Percentiles rank a stretch among this genome's conserved stretches.
phyloP scores from a whole-genome alignment of 2,329 filamentous ascomycete species.

The Pseudocercospora fuligena region DNA sequence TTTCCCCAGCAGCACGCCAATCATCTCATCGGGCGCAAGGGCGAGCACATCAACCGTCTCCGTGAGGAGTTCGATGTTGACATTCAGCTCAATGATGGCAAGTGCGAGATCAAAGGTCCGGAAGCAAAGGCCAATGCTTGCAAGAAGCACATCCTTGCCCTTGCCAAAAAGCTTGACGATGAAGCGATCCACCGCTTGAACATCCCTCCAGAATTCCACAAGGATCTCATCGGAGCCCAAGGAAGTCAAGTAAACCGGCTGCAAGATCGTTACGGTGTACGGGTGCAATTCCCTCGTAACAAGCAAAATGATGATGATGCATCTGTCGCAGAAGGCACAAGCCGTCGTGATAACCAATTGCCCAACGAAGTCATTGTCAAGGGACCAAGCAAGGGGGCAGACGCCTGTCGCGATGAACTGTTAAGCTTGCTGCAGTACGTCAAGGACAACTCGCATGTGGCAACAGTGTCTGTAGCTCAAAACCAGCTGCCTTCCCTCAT shows the following conservation, averaged over 20 bases:
- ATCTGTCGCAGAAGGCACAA: conserved; percentile 69
- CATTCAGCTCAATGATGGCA: conserved; percentile 90
- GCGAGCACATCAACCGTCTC: conserved; percentile 71
- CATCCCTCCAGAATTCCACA: conserved; percentile 91
- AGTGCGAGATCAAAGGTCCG: conserved; percentile 93
- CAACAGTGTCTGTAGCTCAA: conserved; percentile 82
- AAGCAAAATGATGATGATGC: conserved; percentile 64
- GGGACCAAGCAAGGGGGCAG: conserved; percentile 89
- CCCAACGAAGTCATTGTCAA: conserved; percentile 89
- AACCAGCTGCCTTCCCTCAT: conserved; percentile 94
- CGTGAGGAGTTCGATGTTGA: conserved; percentile 73
- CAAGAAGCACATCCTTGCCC: conserved; percentile 76
- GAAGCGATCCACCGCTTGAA: conserved; percentile 86
- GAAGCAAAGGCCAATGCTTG: conserved; percentile 91
- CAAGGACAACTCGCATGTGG: conserved; percentile 82
- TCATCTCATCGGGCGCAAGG: conserved; percentile 72
- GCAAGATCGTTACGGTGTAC: conserved; percentile 89
- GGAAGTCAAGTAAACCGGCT: conserved; percentile 89
- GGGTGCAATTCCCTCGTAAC: conserved; percentile 90
- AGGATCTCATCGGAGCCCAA: conserved; percentile 87
- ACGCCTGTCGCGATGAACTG: conserved; percentile 89
- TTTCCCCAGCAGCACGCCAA: conserved; percentile 96
- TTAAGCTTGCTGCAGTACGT: conserved; percentile 86
- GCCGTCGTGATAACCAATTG: conserved; percentile 70
- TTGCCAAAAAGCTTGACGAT: conserved; percentile 85